phyloP scores from a whole-genome alignment of 2,329 filamentous ascomycete species.

The Microascus cirrosus region DNA sequence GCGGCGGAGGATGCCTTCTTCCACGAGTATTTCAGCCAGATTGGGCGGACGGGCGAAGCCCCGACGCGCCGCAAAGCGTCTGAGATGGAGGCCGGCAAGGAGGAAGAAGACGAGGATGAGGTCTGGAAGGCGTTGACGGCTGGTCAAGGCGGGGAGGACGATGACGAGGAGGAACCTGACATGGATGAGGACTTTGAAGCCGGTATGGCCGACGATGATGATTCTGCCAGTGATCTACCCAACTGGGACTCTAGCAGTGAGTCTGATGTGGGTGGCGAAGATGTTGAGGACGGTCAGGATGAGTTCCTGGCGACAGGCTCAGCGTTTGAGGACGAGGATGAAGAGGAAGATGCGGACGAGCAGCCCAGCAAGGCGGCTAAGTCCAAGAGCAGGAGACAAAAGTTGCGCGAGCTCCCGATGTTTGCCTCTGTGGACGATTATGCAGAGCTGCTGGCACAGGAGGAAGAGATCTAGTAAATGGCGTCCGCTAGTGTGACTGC shows the following conservation, averaged over 20 bases:
- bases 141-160: slow-evolving; percentile 56
- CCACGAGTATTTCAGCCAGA: slow-evolving; percentile 84
- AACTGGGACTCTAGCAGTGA: slow-evolving; percentile 30
- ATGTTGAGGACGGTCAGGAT: slow-evolving; percentile 32
- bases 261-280: slow-evolving; percentile 21
- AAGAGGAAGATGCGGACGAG: slow-evolving; percentile 20
- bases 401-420: slow-evolving; percentile 78
- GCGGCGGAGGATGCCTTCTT: slow-evolving; percentile 94
- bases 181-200: slow-evolving; percentile 35
- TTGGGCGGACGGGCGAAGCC: slow-evolving; percentile 50
- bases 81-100: slow-evolving; percentile 34
- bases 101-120: slow-evolving; percentile 38
- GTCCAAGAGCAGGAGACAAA: slow-evolving; percentile 58
- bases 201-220: slow-evolving; percentile 36
- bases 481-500: neutral
- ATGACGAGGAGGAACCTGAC: slow-evolving; percentile 39
- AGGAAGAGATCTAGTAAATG: slow-evolving; percentile 20
- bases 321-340: slow-evolving; percentile 26
- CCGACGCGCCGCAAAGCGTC: slow-evolving; percentile 33
- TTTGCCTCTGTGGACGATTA: slow-evolving; percentile 95
- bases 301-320: slow-evolving; percentile 22
- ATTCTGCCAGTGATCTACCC: slow-evolving; percentile 32
- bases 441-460: slow-evolving; percentile 67
- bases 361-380: slow-evolving; percentile 25
- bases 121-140: slow-evolving; percentile 87